Evolutionary conservation across 1,139 yeast species (phyloP).

Genomic region (Yamadazyma blattariae): DNA sequence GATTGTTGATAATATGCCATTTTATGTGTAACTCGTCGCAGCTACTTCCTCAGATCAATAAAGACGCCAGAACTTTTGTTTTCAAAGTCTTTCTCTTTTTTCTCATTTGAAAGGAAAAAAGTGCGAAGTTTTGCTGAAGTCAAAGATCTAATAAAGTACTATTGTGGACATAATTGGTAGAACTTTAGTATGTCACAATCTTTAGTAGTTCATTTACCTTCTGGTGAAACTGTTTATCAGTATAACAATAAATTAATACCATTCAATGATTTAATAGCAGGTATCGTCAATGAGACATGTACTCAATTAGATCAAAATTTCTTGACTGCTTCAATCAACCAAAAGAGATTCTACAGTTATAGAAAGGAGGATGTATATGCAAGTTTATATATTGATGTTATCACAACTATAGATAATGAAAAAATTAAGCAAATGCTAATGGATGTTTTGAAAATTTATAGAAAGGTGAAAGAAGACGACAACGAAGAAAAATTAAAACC

Average conservation of each 20-base stretch:
- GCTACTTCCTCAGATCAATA: too few relatives aligned
- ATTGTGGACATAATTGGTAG: too few relatives aligned
- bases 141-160: too few relatives aligned
- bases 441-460: conserved; percentile 35
- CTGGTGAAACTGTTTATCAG: conserved; percentile 39
- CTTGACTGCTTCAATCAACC: conserved; percentile 29
- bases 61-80: too few relatives aligned
- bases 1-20: conserved; percentile 41
- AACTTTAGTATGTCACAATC: conserved; percentile 38
- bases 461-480: conserved; percentile 26
- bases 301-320: conserved; percentile 34
- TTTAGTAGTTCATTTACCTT: conserved; percentile 34
- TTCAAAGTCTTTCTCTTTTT: not conserved
- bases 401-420: conserved; percentile 41
- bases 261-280: conserved; percentile 39
- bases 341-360: conserved; percentile 36
- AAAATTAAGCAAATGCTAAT: conserved; percentile 32
- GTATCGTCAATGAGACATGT: conserved; percentile 37
- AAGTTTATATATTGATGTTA: conserved; percentile 40
- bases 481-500: conserved; percentile 27
- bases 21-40: not conserved
- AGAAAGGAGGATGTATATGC: conserved; percentile 29
- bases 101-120: too few relatives aligned
- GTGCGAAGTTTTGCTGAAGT: too few relatives aligned
- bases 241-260: conserved; percentile 36